A percentile compares a stretch with the other conserved stretches of the same genome.
Conservation (phyloP, 805 yeast genomes). For the Candida jianshihensis region DNA sequence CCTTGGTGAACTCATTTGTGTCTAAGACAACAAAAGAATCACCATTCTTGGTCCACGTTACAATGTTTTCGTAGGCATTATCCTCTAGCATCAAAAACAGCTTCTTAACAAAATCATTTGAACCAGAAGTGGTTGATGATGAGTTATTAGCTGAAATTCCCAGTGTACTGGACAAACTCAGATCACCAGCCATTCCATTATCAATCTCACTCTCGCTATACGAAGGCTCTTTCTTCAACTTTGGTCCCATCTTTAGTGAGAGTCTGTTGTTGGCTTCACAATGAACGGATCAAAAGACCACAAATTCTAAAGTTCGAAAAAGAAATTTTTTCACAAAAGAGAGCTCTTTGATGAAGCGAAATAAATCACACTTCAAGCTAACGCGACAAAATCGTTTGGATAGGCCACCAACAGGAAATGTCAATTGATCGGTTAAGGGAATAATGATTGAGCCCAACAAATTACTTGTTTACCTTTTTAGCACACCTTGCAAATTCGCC, state of each 20-base stretch:
- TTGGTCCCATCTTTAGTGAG: too few relatives aligned
- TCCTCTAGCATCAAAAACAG: slow-evolving; percentile 80
- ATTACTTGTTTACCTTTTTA: too few relatives aligned
- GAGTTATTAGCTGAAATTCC: slow-evolving; percentile 17
- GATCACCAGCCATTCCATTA: slow-evolving; percentile 1
- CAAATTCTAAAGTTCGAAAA: too few relatives aligned
- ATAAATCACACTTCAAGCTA: too few relatives aligned
- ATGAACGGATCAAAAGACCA: too few relatives aligned
- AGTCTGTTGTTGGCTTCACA: too few relatives aligned
- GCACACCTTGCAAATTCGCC: too few relatives aligned
- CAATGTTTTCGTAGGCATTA: slow-evolving; percentile 65
- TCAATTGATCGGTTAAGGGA: neutral
- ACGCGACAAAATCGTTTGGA: too few relatives aligned
- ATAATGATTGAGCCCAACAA: too few relatives aligned
- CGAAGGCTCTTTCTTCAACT: neutral
- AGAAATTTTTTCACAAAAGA: too few relatives aligned
- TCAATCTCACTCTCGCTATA: slow-evolving; percentile 1
- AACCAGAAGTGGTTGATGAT: slow-evolving; percentile 32
- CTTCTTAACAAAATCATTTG: slow-evolving; percentile 77
- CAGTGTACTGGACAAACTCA: slow-evolving; percentile 12
- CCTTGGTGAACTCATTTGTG: slow-evolving; percentile 84
- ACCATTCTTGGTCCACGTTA: slow-evolving; percentile 82
- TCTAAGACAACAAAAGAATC: slow-evolving; percentile 85
- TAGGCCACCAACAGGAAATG: too few relatives aligned
- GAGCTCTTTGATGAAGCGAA: too few relatives aligned